Conservation (phyloP, 2,329 filamentous ascomycete species). For the Zasmidium citrigriseum region DNA sequence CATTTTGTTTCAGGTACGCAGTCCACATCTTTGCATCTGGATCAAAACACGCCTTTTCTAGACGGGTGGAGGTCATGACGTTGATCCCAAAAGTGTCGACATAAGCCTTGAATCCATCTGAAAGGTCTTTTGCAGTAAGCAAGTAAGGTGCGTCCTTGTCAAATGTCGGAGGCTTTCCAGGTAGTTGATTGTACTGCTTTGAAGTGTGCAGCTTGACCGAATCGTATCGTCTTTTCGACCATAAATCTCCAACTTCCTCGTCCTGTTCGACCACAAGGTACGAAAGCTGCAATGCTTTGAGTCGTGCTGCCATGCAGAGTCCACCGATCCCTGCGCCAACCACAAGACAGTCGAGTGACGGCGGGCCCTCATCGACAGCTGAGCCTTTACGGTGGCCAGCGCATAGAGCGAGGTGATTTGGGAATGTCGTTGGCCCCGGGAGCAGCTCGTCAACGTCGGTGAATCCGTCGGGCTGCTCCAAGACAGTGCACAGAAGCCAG, state of each 20-base stretch:
- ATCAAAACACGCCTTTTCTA: constrained; percentile 41
- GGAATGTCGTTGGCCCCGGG: constrained; percentile 21
- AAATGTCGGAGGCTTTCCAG: constrained; percentile 13
- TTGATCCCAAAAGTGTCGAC: constrained; percentile 41
- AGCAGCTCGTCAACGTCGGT: constrained; percentile 26
- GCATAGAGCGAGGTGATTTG: too few species aligned
- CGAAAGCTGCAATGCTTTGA: constrained; percentile 45
- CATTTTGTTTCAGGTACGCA: constrained; percentile 6
- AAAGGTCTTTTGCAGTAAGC: constrained; percentile 3
- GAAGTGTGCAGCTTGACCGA: constrained; percentile 44
- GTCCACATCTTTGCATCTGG: constrained; percentile 40
- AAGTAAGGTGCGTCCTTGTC: constrained; percentile 13
- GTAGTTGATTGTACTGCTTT: constrained; percentile 41
- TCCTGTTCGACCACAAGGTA: constrained; percentile 47
- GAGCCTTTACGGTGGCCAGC: too few species aligned
- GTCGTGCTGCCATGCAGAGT: constrained; percentile 43
- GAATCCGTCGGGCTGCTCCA: constrained; percentile 37
- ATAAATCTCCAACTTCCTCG: constrained; percentile 45
- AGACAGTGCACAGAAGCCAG: constrained; percentile 38
- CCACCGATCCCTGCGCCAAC: constrained; percentile 48
- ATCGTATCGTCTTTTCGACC: constrained; percentile 45
- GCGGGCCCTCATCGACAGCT: too few species aligned
- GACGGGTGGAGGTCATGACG: constrained; percentile 40
- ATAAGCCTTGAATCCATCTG: constrained; percentile 37
- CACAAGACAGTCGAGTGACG: constrained; percentile 33